These are phyloP conservation scores for Nicotiana noctiflora DNA, from an alignment of 257 asterid genomes.

Conservation along the genomic window DNA sequence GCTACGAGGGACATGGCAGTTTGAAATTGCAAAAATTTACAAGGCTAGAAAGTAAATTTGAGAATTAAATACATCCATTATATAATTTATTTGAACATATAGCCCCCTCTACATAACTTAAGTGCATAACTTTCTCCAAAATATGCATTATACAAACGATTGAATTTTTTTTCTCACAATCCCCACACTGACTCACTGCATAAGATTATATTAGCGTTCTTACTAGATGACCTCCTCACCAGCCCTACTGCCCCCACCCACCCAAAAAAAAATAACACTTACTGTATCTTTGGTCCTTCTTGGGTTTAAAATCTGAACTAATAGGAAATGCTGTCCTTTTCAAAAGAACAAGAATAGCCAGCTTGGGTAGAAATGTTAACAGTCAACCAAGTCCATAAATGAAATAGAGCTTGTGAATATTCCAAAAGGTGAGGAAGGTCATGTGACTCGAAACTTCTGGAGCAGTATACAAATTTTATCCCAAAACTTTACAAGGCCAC, in stretches of 20 bases:
- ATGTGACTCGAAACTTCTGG: neutral
- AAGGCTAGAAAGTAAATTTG: neutral
- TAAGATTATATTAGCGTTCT: neutral
- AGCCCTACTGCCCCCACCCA: neutral
- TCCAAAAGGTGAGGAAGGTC: neutral
- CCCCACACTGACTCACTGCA: neutral
- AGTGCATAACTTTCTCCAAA: neutral
- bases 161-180: neutral
- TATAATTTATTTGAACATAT: neutral
- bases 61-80: neutral
- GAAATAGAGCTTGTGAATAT: neutral
- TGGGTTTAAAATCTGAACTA: neutral
- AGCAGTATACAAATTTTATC: neutral
- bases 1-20: neutral
- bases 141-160: neutral
- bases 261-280: neutral
- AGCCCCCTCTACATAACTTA: neutral
- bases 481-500: neutral
- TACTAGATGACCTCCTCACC: neutral
- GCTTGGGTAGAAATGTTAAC: neutral
- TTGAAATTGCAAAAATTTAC: neutral
- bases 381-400: neutral
- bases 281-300: neutral
- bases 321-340: neutral
- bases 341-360: neutral